These are phyloP conservation scores for Gossypium turneri DNA, from an alignment of 345 rosid genomes.

Conservation along the genomic window DNA sequence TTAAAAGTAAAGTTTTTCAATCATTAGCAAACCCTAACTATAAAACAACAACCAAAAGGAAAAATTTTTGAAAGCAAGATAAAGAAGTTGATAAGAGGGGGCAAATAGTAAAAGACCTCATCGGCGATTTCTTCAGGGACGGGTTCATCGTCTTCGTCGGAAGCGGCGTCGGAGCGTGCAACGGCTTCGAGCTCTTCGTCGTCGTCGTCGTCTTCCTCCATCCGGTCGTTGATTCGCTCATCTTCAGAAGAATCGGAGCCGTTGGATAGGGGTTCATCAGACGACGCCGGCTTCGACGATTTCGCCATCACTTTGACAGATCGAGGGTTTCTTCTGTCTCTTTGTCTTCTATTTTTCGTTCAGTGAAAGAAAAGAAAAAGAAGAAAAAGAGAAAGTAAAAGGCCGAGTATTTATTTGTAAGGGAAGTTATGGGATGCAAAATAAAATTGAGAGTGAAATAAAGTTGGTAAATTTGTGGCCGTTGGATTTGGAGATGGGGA, in stretches of 20 bases:
- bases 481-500: slow-evolving; percentile 2
- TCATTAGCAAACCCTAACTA: slow-evolving; percentile 5
- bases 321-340: slow-evolving; percentile 38
- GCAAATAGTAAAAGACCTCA: slow-evolving; percentile 17
- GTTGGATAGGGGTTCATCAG: slow-evolving; percentile 61
- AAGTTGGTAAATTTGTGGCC: neutral
- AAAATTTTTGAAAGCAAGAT: neutral
- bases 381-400: neutral
- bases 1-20: neutral
- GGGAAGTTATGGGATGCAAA: neutral
- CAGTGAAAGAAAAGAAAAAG: neutral
- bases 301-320: slow-evolving; percentile 37
- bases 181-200: slow-evolving; percentile 98
- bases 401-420: neutral
- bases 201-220: slow-evolving; percentile 62
- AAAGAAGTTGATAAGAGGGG: neutral
- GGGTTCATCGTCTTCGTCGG: slow-evolving; percentile 62
- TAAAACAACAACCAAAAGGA: neutral
- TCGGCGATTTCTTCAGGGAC: slow-evolving; percentile 28
- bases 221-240: slow-evolving; percentile 60
- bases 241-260: slow-evolving; percentile 59
- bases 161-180: slow-evolving; percentile 74
- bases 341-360: neutral
- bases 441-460: neutral
- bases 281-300: slow-evolving; percentile 57